A percentile compares a stretch with the other conserved stretches of the same genome.
phyloP scores from a whole-genome alignment of 2,329 filamentous ascomycete genomes.

The Penicillium vulpinum region DNA sequence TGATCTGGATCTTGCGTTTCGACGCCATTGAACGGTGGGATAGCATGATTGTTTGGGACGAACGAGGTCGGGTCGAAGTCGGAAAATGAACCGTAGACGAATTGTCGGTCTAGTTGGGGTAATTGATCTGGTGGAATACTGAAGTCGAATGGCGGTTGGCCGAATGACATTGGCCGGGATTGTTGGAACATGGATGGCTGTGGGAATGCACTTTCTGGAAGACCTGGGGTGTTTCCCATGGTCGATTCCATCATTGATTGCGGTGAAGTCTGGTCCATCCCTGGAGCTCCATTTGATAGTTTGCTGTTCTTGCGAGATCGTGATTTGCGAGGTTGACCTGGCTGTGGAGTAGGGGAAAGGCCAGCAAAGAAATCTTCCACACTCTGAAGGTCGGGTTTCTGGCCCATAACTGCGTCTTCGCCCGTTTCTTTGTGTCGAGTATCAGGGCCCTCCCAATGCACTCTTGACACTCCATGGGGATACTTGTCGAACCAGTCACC shows the following conservation, averaged over 20 bases:
- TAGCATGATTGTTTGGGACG: constrained; percentile 30
- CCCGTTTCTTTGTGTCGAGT: constrained; percentile 71
- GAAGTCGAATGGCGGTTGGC: constrained; percentile 41
- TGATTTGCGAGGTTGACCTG: constrained; percentile 48
- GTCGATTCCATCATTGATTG: constrained; percentile 31
- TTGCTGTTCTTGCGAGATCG: constrained; percentile 32
- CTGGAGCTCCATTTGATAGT: constrained; percentile 22
- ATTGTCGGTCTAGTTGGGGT: constrained; percentile 71
- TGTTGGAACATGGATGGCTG: constrained; percentile 38
- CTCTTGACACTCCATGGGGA: constrained; percentile 82
- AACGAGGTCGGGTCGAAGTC: constrained; percentile 50
- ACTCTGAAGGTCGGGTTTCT: constrained; percentile 86
- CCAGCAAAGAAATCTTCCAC: constrained; percentile 93
- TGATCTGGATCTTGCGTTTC: constrained; percentile 23
- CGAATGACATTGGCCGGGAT: constrained; percentile 29
- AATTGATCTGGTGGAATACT: constrained; percentile 48
- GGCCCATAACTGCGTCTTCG: constrained; percentile 84
- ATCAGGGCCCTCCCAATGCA: constrained; percentile 77
- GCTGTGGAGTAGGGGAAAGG: constrained; percentile 62
- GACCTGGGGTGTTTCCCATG: constrained; percentile 32
- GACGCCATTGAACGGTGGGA: constrained; percentile 29
- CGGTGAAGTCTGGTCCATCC: constrained; percentile 29
- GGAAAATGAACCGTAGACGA: constrained; percentile 72
- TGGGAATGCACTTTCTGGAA: constrained; percentile 39
- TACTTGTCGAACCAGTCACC: constrained; percentile 97